phyloP scores from a whole-genome alignment of 139 green algal species.

The Pleodorina starrii region DNA sequence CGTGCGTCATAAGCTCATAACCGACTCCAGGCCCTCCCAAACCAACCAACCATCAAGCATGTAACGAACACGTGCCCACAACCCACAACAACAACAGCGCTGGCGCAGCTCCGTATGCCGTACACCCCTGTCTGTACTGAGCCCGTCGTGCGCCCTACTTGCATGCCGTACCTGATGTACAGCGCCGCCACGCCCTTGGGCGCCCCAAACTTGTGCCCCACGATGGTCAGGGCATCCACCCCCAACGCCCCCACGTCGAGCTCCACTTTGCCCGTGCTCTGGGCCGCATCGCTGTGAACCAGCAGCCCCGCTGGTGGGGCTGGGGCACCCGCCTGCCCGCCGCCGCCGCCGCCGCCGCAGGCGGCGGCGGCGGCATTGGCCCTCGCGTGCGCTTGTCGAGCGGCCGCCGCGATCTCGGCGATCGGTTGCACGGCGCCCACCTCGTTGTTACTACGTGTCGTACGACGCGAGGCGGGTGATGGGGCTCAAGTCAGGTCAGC shows the following conservation, averaged over 20 bases:
- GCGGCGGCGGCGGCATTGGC: neutral
- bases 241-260: conserved; percentile 79
- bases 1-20: too few relatives aligned
- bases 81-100: too few relatives aligned
- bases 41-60: too few relatives aligned
- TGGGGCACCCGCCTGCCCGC: neutral
- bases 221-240: conserved; percentile 84
- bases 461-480: neutral
- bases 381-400: conserved; percentile 3
- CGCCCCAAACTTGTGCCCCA: conserved; percentile 90
- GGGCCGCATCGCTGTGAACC: conserved; percentile 84
- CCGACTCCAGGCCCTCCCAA: too few relatives aligned
- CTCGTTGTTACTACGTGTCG: conserved; percentile 81
- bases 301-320: conserved; percentile 52
- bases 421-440: conserved; percentile 76
- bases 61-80: too few relatives aligned
- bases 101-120: too few relatives aligned
- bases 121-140: too few relatives aligned
- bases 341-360: neutral
- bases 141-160: too few relatives aligned
- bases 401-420: conserved; percentile 48
- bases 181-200: conserved; percentile 90
- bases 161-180: conserved; percentile 76
- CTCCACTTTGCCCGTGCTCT: conserved; percentile 82
- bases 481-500: too few relatives aligned